Conservation (phyloP, 129 eudicot genomes). For the Pulicaria dysenterica region DNA sequence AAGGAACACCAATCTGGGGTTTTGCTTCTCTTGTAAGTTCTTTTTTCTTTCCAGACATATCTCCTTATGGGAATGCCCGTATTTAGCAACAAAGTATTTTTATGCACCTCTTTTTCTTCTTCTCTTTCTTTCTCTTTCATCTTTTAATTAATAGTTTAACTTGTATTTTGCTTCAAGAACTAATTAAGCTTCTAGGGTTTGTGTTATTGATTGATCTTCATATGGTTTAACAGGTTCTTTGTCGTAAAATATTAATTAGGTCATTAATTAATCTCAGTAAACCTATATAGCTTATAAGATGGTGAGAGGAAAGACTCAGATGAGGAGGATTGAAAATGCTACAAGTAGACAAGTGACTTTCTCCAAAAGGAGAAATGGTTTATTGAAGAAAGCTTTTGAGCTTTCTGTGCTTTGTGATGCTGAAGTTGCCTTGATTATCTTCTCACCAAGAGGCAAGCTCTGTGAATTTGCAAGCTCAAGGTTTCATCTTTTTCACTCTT, state of each 20-base stretch:
- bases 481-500: conserved; percentile 42
- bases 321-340: conserved; percentile 91
- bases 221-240: conserved; percentile 4
- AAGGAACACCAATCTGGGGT: conserved; percentile 32
- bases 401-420: conserved; percentile 95
- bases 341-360: conserved; percentile 91
- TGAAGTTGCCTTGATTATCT: conserved; percentile 77
- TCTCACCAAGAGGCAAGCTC: conserved; percentile 90
- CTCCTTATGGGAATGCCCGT: conserved; percentile 36
- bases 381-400: conserved; percentile 82
- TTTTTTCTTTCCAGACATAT: conserved; percentile 33
- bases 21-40: conserved; percentile 39
- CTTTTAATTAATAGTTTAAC: not conserved
- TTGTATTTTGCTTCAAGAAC: conserved; percentile 5
- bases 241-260: conserved; percentile 23
- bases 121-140: conserved; percentile 5
- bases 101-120: conserved; percentile 4
- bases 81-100: conserved; percentile 33
- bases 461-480: conserved; percentile 91
- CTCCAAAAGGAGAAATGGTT: conserved; percentile 79
- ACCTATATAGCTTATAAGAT: conserved; percentile 31
- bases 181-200: conserved; percentile 16
- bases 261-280: conserved; percentile 29
- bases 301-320: conserved; percentile 92
- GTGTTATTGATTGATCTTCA: conserved; percentile 31